A percentile compares a stretch with the other conserved stretches of the same genome.
Evolutionary conservation across 148 eudicot species (phyloP).

Genomic region (Amaranthus cruentus): DNA sequence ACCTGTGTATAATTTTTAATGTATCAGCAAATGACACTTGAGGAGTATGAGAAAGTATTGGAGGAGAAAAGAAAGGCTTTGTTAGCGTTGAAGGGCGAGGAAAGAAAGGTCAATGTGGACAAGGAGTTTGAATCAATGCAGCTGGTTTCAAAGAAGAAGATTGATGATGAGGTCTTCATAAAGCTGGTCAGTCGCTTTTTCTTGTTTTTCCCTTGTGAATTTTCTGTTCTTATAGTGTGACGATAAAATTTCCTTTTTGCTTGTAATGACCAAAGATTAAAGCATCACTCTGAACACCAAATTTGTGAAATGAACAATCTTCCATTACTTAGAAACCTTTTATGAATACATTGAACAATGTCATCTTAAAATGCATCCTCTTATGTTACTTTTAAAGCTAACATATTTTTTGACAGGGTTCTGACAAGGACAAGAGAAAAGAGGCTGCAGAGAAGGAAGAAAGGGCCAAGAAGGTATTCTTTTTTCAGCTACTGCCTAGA

Average conservation of each 20-base stretch:
- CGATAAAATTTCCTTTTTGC: not conserved
- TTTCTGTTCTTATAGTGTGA: too few species aligned
- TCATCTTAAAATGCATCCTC: not conserved
- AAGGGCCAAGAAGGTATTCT: slow-evolving; percentile 48
- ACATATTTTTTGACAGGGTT: slow-evolving; percentile 31
- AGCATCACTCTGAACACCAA: not conserved
- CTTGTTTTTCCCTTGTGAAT: not conserved
- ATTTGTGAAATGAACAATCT: not conserved
- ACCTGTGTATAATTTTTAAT: not conserved
- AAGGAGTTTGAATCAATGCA: slow-evolving; percentile 70
- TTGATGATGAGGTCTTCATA: slow-evolving; percentile 50
- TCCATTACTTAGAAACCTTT: too few species aligned
- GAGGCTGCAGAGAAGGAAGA: slow-evolving; percentile 61
- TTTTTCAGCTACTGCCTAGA: not conserved
- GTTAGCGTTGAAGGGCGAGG: slow-evolving; percentile 48
- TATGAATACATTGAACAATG: not conserved
- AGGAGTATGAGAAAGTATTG: slow-evolving; percentile 72
- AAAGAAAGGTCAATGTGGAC: slow-evolving; percentile 63
- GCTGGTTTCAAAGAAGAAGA: slow-evolving; percentile 60
- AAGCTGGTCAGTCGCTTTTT: slow-evolving; percentile 49
- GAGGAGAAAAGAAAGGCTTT: slow-evolving; percentile 86
- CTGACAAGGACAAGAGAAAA: slow-evolving; percentile 50
- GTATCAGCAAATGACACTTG: slow-evolving; percentile 71
- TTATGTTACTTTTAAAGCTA: not conserved
- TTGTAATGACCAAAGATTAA: too few species aligned